Evolutionary conservation across 371 early-diverging fungal species (phyloP), one percentile per base, ranked within the genome.

Genomic region (Sporodiniella umbellata): DNA sequence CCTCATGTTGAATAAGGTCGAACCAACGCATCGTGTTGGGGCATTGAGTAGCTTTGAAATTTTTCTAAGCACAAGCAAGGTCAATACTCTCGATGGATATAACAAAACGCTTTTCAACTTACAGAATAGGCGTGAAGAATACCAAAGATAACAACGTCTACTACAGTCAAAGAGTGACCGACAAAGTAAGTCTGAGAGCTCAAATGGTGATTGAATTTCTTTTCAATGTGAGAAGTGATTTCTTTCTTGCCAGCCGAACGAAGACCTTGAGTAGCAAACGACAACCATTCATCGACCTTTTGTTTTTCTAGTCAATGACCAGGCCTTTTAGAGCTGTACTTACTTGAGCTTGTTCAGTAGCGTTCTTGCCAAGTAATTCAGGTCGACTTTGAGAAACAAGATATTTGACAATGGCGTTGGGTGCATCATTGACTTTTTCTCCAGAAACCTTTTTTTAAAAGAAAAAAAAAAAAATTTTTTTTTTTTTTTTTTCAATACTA

Each of bases 11-110:
- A 47, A 89, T 64, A 55, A 89, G 63, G 65, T 90, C 90, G 51
- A 87, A 87, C 89, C 90, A 89, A 51, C 90, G 78, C 47, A 84
- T 68, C 24, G 87, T 72, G 55, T 85, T 70, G 64, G 76, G 71
- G 11, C 65, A 56, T 44, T 60, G 70, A 19, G 63, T 66, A 19
- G 64, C 72, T 35, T 72, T 63, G 51, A 72, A 66, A 48, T 60
- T 64, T 61, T 66, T 71, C 81, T 70, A n/a, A n/a, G n/a, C n/a
- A n/a, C n/a, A n/a, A n/a, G n/a, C n/a, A n/a, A n/a, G n/a, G n/a
- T n/a, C n/a, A n/a, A n/a, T n/a, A n/a, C n/a, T n/a, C n/a, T n/a
- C n/a, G n/a, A n/a, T n/a, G n/a, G n/a, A n/a, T n/a, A n/a, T n/a
- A n/a, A n/a, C n/a, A n/a, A n/a, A n/a, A n/a, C n/a, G n/a, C n/a